Evolutionary conservation across 2,329 filamentous ascomycete species (phyloP), one percentile per base, ranked within the genome.

Genomic region (Fusarium domesticum): DNA sequence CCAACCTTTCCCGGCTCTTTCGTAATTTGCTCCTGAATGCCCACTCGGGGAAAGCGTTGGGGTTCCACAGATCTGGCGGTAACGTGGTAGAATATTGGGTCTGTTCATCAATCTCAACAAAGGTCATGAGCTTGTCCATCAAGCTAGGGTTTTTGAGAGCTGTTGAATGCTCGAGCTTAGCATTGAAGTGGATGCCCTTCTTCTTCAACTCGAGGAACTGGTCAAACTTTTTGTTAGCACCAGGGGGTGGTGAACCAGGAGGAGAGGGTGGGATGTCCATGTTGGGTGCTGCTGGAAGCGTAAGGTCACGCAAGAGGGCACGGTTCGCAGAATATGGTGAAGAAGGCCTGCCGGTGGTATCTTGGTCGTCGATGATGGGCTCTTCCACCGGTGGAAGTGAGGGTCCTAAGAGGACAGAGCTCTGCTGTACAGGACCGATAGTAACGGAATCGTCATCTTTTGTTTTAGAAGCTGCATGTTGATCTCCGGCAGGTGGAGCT

Each of bases 161-260:
- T 1, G 78, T 68, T 1, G 84, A 86, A 45, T 76, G 75, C 28
- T 85, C 79, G 7, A 93, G 71, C 49, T 85, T 83, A 56, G 81
- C 74, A 64, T 93, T 91, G 73, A 92, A 92, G 66, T 93, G 88
- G 14, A 83, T 74, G 5, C 84, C 84, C 51, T 84, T 80, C 59
- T 80, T 82, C 69, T 93, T 93, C n/a, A 92, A 75, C 35, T 80
- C 74, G 1, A 92, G 76, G 54, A 93, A 92, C 47, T 82, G 80
- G 50, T 81, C 76, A 56, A 92, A 85, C 57, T 89, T 90, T 54
- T 78, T 75, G 39, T 77, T 83, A 11, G 82, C 66, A 33, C 68
- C 55, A 25, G 71, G 61, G 1, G 72, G 68, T 10, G 79, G 79
- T 2, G 79, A 78, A 18, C 79, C 79, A 1, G 84, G 83, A 1